Conservation (phyloP, 768 basidiomycete genomes). For the Dendrothele bispora region DNA sequence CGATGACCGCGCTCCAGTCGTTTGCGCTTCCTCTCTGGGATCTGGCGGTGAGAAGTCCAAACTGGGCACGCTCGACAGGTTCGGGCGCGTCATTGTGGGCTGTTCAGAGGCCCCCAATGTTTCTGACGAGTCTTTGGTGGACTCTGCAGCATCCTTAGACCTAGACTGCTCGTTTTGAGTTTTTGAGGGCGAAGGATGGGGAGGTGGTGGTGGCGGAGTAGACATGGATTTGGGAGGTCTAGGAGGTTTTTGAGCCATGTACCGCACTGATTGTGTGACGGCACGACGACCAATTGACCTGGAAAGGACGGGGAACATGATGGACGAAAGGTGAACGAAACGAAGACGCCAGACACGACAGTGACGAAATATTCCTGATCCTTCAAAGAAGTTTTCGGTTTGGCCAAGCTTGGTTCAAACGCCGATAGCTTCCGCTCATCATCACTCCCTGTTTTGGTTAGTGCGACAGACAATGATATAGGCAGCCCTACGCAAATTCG, state of each 20-base stretch:
- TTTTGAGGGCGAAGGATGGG: constrained; percentile 13
- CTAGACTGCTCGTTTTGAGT: constrained; percentile 9
- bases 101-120: constrained; percentile 3
- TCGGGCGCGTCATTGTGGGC: constrained; percentile 10
- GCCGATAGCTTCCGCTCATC: too few relatives aligned
- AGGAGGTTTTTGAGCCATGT: constrained; percentile 29
- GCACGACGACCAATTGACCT: constrained; percentile 35
- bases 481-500: too few relatives aligned
- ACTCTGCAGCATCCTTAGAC: constrained; percentile 20
- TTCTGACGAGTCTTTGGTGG: background rate
- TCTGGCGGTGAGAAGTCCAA: constrained; percentile 68
- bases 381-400: too few relatives aligned
- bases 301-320: constrained; percentile 25
- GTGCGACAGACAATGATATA: too few relatives aligned
- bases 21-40: constrained; percentile 37
- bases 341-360: too few relatives aligned
- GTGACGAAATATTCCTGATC: too few relatives aligned
- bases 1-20: constrained; percentile 77
- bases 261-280: constrained; percentile 32
- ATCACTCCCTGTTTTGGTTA: too few relatives aligned
- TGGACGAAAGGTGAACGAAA: constrained; percentile 2
- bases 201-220: constrained; percentile 16
- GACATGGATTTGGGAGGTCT: background rate
- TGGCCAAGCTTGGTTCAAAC: too few relatives aligned
- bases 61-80: constrained; percentile 42